These are phyloP conservation scores for Lepiota venenata DNA, from an alignment of 768 basidiomycete species.

Conservation along the genomic window DNA sequence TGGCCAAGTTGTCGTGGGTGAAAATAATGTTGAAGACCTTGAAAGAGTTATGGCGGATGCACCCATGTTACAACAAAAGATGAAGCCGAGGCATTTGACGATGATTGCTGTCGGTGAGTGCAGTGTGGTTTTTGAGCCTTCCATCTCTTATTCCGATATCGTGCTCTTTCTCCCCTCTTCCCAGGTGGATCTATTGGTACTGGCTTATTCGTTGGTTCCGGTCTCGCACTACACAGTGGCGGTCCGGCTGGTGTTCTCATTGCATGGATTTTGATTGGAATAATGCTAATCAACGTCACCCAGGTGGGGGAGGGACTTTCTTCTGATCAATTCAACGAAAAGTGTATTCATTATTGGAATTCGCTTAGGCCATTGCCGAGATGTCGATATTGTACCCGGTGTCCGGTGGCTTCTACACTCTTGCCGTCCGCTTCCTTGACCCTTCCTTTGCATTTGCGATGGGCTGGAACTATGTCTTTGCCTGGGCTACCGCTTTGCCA, in stretches of 20 bases:
- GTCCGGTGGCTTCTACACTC: conserved; percentile 47
- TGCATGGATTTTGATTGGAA: conserved; percentile 41
- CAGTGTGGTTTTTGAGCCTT: not conserved
- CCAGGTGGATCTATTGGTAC: conserved; percentile 47
- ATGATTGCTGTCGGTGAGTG: conserved; percentile 48
- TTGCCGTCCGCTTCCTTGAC: conserved; percentile 43
- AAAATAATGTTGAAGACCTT: conserved; percentile 29
- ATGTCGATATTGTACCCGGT: conserved; percentile 47
- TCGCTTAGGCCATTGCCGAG: conserved; percentile 41
- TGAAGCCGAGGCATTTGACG: conserved; percentile 43
- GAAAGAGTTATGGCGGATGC: conserved; percentile 35
- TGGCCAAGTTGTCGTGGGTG: conserved; percentile 35
- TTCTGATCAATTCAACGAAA: not conserved
- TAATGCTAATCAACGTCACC: conserved; percentile 47
- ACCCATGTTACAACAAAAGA: conserved; percentile 45
- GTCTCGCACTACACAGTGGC: conserved; percentile 33
- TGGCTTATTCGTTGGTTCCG: conserved; percentile 46
- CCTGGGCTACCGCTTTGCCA: conserved; percentile 43
- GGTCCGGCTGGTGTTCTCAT: conserved; percentile 43
- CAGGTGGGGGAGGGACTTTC: conserved; percentile 25
- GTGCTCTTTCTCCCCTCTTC: not conserved
- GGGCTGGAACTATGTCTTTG: conserved; percentile 48
- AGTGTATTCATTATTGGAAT: not conserved
- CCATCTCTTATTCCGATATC: too few relatives aligned
- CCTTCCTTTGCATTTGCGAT: conserved; percentile 46